Evolutionary conservation across 2,329 filamentous ascomycete genomes (phyloP).

Genomic region (Phaeosphaeriaceae sp.): DNA sequence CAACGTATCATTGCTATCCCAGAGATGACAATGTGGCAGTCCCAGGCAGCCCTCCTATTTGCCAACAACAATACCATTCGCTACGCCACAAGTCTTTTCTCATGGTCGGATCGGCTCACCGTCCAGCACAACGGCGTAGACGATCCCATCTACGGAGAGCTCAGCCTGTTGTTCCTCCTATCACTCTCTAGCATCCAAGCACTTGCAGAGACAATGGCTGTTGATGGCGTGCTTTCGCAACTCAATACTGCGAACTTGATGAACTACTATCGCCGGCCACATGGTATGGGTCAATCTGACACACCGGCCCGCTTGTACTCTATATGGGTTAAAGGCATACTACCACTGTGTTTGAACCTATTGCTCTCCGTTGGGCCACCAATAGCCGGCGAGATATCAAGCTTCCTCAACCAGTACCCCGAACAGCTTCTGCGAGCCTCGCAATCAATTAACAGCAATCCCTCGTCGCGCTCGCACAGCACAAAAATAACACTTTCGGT

Average conservation of each 20-base stretch:
- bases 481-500: constrained; percentile 74
- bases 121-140: constrained; percentile 61
- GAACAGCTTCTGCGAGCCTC: constrained; percentile 76
- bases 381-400: constrained; percentile 82
- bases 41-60: constrained; percentile 56
- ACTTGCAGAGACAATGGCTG: constrained; percentile 88
- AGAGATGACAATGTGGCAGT: constrained; percentile 70
- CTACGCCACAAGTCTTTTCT: constrained; percentile 86
- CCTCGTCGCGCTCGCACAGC: constrained; percentile 12
- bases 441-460: constrained; percentile 69
- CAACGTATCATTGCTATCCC: constrained; percentile 84
- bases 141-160: constrained; percentile 91
- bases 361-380: constrained; percentile 81
- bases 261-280: constrained; percentile 72
- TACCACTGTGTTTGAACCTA: constrained; percentile 89
- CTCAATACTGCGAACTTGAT: constrained; percentile 81
- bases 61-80: constrained; percentile 73
- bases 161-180: constrained; percentile 87
- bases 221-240: constrained; percentile 81
- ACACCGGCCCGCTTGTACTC: constrained; percentile 78
- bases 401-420: constrained; percentile 89
- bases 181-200: constrained; percentile 82
- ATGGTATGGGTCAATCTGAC: constrained; percentile 80
- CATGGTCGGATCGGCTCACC: constrained; percentile 86
- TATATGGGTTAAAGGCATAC: constrained; percentile 87